Percentiles rank a stretch among this genome's conserved stretches.
Evolutionary conservation across 495 filamentous ascomycete genomes (phyloP).

Genomic region (Aspergillus indologenus): DNA sequence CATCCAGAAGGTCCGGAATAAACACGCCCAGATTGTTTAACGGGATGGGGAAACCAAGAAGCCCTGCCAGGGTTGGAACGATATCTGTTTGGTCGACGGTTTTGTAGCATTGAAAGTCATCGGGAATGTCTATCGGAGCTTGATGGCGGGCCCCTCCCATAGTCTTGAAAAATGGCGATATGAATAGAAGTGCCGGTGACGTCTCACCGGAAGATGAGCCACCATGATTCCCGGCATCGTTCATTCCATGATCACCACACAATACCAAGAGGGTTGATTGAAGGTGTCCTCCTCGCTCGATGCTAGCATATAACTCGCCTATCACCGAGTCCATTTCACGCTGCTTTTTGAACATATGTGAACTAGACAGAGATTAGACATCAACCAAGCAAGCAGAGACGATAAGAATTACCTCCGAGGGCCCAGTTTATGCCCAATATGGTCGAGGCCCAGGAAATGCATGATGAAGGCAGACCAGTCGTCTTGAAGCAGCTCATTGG

Average conservation of each 20-base stretch:
- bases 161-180: constrained; percentile 76
- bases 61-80: constrained; percentile 79
- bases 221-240: constrained; percentile 95
- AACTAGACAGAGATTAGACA: neutral
- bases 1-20: constrained; percentile 69
- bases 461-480: constrained; percentile 95
- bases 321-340: constrained; percentile 90
- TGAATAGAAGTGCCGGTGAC: constrained; percentile 85
- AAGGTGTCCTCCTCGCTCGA: constrained; percentile 66
- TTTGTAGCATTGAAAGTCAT: constrained; percentile 74
- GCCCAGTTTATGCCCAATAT: constrained; percentile 95
- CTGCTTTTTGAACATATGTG: constrained; percentile 89
- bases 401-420: constrained; percentile 62
- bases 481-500: constrained; percentile 64
- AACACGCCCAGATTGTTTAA: constrained; percentile 89
- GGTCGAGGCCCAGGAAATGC: constrained; percentile 94
- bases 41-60: constrained; percentile 87
- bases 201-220: constrained; percentile 92
- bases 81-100: constrained; percentile 90
- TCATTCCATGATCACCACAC: constrained; percentile 97
- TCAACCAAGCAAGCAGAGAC: neutral
- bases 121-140: constrained; percentile 36
- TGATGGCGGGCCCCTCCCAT: constrained; percentile 41
- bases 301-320: constrained; percentile 67
- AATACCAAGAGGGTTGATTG: constrained; percentile 78